These are phyloP conservation scores for Hibiscus tridactylites DNA, from an alignment of 345 rosid species.

Conservation along the genomic window DNA sequence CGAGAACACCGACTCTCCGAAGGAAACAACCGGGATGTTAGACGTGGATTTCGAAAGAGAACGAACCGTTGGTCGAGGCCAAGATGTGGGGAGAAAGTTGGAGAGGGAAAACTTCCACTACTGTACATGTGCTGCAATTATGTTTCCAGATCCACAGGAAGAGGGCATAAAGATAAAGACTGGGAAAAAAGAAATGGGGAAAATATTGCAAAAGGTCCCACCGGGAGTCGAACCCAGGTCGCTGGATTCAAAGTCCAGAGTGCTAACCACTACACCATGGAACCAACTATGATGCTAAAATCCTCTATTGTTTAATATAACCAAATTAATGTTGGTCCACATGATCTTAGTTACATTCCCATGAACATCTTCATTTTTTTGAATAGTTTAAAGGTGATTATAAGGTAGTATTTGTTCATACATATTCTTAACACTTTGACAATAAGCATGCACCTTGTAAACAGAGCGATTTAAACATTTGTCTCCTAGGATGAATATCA, in stretches of 20 bases:
- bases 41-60: conserved; percentile 30
- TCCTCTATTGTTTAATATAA: too few species aligned
- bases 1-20: conserved; percentile 21
- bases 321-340: too few species aligned
- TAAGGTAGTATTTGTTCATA: too few species aligned
- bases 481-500: too few species aligned
- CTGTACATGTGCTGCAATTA: background rate
- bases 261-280: conserved; percentile 99
- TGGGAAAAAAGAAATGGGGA: background rate
- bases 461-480: too few species aligned
- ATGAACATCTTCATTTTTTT: too few species aligned
- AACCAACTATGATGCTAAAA: conserved; percentile 23
- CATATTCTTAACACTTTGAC: too few species aligned
- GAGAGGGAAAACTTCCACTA: conserved; percentile 18
- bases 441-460: too few species aligned
- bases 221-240: conserved; percentile 99
- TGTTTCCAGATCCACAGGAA: background rate
- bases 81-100: conserved; percentile 52
- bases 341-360: too few species aligned
- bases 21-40: conserved; percentile 19
- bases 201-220: conserved; percentile 38
- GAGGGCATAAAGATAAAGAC: background rate
- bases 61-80: conserved; percentile 63
- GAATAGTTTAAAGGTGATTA: too few species aligned
- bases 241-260: conserved; percentile 99